Evolutionary conservation across 2,329 filamentous ascomycete species (phyloP).

Genomic region (Cucurbitaria berberidis): DNA sequence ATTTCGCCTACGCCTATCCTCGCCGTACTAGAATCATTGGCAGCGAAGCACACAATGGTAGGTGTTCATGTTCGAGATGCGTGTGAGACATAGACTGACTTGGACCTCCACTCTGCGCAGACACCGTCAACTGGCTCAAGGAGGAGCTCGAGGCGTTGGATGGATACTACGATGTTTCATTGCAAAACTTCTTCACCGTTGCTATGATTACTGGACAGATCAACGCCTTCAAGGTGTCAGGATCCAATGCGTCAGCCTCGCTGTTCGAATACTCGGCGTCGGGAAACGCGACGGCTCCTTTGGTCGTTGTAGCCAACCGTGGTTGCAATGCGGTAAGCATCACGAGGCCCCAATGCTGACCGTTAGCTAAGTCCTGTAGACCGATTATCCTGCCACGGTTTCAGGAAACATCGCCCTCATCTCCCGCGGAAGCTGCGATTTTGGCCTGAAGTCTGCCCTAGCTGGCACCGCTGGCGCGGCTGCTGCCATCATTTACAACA

Average conservation of each 20-base stretch:
- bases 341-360: neutral
- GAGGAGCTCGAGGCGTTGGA: conserved; percentile 34
- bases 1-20: conserved; percentile 47
- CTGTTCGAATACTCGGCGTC: conserved; percentile 36
- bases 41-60: conserved; percentile 42
- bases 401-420: conserved; percentile 73
- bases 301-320: conserved; percentile 37
- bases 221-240: conserved; percentile 29
- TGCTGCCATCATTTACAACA: conserved; percentile 78
- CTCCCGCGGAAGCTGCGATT: conserved; percentile 71
- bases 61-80: neutral
- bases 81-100: neutral
- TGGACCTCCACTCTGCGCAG: conserved; percentile 2
- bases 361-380: conserved; percentile 24
- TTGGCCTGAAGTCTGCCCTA: conserved; percentile 71
- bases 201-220: conserved; percentile 30
- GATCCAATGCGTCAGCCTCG: conserved; percentile 12
- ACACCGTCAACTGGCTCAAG: conserved; percentile 49
- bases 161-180: conserved; percentile 48
- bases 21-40: conserved; percentile 49
- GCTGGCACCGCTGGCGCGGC: conserved; percentile 73
- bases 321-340: conserved; percentile 39
- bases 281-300: conserved; percentile 32
- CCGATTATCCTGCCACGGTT: conserved; percentile 67
- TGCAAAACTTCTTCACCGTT: conserved; percentile 35